Percentiles rank a stretch among this genome's conserved stretches.
Conservation (phyloP, 2,329 filamentous ascomycete species). For the Apiospora arundinis region DNA sequence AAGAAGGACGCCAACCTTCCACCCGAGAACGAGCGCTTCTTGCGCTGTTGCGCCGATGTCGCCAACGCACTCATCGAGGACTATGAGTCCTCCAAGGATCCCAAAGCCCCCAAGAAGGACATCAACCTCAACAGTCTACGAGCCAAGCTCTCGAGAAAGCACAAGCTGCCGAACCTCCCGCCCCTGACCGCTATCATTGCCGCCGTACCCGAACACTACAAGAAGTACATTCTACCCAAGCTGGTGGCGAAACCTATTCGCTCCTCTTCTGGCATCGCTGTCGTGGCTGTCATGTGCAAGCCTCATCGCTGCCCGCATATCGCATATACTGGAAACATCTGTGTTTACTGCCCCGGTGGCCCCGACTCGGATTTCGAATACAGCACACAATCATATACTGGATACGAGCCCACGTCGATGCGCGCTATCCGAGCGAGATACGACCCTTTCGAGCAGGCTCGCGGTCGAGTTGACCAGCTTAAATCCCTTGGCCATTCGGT, state of each 20-base stretch:
- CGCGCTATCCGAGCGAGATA: conserved; percentile 95
- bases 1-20: conserved; percentile 77
- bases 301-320: conserved; percentile 97
- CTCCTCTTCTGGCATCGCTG: conserved; percentile 95
- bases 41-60: conserved; percentile 94
- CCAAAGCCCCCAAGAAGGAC: conserved; percentile 77
- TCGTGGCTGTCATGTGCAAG: conserved; percentile 99
- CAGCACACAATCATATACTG: conserved; percentile 97
- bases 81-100: conserved; percentile 80
- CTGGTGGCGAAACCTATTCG: conserved; percentile 96
- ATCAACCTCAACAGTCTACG: conserved; percentile 91
- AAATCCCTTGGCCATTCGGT: conserved; percentile 95
- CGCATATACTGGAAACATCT: conserved; percentile 98
- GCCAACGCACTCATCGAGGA: conserved; percentile 94
- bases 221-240: conserved; percentile 97
- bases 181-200: conserved; percentile 96
- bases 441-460: conserved; percentile 96
- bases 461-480: conserved; percentile 95
- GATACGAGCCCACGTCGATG: conserved; percentile 98
- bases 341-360: conserved; percentile 96
- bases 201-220: conserved; percentile 98
- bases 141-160: conserved; percentile 89
- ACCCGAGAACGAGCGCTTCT: conserved; percentile 92
- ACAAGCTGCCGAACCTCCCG: conserved; percentile 85
- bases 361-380: conserved; percentile 99